phyloP scores from a whole-genome alignment of 176 grass and related monocot genomes.

The Zoysia pacifica region DNA sequence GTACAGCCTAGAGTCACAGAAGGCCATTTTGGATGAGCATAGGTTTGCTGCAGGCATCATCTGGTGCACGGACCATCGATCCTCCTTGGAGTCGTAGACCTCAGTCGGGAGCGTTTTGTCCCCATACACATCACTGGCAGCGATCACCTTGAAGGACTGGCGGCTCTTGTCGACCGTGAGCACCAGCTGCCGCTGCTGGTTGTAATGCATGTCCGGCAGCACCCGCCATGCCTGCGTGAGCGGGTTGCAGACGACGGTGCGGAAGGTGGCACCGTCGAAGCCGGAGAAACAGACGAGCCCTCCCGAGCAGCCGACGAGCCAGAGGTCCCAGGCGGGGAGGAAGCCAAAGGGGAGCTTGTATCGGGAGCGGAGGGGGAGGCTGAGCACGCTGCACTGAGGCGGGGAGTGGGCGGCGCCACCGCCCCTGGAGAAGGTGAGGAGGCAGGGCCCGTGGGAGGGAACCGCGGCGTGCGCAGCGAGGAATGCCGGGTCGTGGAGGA shows the following conservation, averaged over 20 bases:
- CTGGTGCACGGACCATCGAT: slow-evolving; percentile 78
- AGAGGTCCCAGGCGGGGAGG: slow-evolving; percentile 89
- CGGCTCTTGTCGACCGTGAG: slow-evolving; percentile 57
- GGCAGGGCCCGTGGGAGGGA: slow-evolving; percentile 79
- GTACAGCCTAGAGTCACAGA: slow-evolving; percentile 89
- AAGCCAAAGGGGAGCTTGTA: slow-evolving; percentile 75
- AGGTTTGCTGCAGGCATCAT: slow-evolving; percentile 84
- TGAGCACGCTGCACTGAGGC: slow-evolving; percentile 67
- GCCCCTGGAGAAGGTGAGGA: slow-evolving; percentile 68
- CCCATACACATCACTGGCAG: slow-evolving; percentile 76
- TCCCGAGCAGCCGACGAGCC: slow-evolving; percentile 85
- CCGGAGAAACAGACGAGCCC: slow-evolving; percentile 93
- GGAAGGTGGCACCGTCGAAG: slow-evolving; percentile 66
- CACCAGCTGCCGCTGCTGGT: slow-evolving; percentile 90
- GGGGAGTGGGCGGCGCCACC: slow-evolving; percentile 36
- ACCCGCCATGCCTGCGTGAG: slow-evolving; percentile 75
- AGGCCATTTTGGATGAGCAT: slow-evolving; percentile 93
- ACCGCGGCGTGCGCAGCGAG: slow-evolving; percentile 69
- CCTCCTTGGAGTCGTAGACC: slow-evolving; percentile 72
- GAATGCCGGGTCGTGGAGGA: slow-evolving; percentile 70
- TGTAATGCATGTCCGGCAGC: slow-evolving; percentile 82
- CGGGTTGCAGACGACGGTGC: slow-evolving; percentile 83
- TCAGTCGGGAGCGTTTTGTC: slow-evolving; percentile 87
- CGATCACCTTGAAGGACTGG: slow-evolving; percentile 74
- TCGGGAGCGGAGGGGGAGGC: slow-evolving; percentile 76